Evolutionary conservation across 2,329 filamentous ascomycete species (phyloP), one percentile per base, ranked within the genome.

Genomic region (Nectriaceae sp.): DNA sequence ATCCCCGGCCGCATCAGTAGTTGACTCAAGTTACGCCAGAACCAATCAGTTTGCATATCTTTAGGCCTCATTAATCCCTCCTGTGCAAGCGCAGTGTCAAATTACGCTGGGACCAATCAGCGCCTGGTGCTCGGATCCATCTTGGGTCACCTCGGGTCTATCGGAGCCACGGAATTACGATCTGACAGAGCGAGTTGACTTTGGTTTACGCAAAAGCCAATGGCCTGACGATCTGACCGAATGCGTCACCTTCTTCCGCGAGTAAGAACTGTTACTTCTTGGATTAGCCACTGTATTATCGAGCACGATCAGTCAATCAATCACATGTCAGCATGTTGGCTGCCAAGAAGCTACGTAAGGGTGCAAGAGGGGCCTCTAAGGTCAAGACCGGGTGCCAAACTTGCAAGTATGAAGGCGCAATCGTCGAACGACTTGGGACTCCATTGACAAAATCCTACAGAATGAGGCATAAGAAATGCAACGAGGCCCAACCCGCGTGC

Each of bases 331-430:
- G 16, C 33, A 37, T 16, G 26, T 31, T 31, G 15, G 10, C 26
- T 15, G 8, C 8, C 15, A 31, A 11, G 16, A 49, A 45, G 42
- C 18, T 21, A 13, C 46, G 47, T 5, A n/a, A 11, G 19, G 42
- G 47, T 11, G 42, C 42, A 4, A 24, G 21, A 42, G 42, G 42
- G 18, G 42, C 26, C 5, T 38, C 24, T 3, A 49, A 49, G 18
- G 47, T 42, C 4, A 46, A 40, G 29, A 49, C 29, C 15, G 47
- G 47, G 3, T 49, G 47, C 22, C 36, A 31, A n/a, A 65, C 50
- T 3, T 49, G 47, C 42, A 49, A 49, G 47, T 49, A 33, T 41
- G 47, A 15, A 29, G 2, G 19, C 15, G 6, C 18, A 4, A 8
- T 10, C 19, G 11, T 18, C 38, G 15, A 43, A 20, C 1, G 21